Evolutionary conservation across 768 basidiomycete species (phyloP).

Genomic region (Termitomyces sp.): DNA sequence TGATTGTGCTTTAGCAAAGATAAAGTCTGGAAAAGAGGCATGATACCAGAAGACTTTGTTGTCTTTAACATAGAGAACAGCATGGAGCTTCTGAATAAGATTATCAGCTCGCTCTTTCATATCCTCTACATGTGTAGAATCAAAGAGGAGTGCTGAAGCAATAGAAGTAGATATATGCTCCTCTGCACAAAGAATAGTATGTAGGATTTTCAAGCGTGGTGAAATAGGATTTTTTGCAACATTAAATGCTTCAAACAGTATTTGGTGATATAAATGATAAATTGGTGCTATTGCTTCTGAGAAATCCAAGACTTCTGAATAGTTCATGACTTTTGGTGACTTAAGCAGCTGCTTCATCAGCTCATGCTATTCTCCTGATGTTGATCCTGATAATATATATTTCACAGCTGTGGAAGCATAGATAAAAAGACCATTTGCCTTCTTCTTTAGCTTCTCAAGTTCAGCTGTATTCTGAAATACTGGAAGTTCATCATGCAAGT

Average conservation of each 20-base stretch:
- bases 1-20: constrained; percentile 6
- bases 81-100: constrained; percentile 11
- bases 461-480: neutral
- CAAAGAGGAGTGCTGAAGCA: constrained; percentile 10
- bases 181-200: constrained; percentile 11
- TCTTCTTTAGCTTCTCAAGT: neutral
- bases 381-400: neutral
- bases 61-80: constrained; percentile 16
- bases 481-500: neutral
- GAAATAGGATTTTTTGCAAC: neutral
- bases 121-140: neutral
- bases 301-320: too few species aligned
- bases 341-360: too few species aligned
- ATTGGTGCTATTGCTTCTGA: neutral
- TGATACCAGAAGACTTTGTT: constrained; percentile 15
- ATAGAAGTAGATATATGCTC: constrained; percentile 7
- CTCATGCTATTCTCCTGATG: neutral
- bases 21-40: constrained; percentile 17
- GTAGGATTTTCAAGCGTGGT: constrained; percentile 10
- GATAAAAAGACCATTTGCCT: neutral
- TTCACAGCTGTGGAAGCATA: neutral
- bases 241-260: neutral
- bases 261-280: neutral
- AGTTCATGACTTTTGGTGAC: too few species aligned
- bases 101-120: neutral